Evolutionary conservation across 1,284 basidiomycete genomes (phyloP), one percentile per base, ranked within the genome.

Genomic region (Puccinia polysora): DNA sequence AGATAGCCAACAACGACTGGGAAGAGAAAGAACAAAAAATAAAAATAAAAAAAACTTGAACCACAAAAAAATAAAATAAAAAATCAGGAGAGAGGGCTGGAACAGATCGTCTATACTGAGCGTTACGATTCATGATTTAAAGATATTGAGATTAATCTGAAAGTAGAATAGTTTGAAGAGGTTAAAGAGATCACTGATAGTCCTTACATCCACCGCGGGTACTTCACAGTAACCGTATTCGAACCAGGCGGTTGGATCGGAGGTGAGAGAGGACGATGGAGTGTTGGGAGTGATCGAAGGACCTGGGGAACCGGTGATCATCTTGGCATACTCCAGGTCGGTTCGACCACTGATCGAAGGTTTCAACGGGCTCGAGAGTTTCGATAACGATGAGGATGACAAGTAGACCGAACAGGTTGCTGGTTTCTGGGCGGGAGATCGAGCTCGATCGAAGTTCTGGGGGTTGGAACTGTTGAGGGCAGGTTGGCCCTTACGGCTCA

Each of bases 401-500:
- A 81, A 74, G 71, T 38, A 74, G 36, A 64, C 25, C 12, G 67
- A 18, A n/a, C 62, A 63, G n/a, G 50, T 70, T 30, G 30, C 28
- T 2, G 47, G 43, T 15, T 43, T 43, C n/a, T n/a, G n/a, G n/a
- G n/a, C n/a, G n/a, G n/a, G n/a, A n/a, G n/a, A n/a, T n/a, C n/a
- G n/a, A n/a, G n/a, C n/a, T n/a, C n/a, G n/a, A n/a, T n/a, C n/a
- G n/a, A n/a, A n/a, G n/a, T n/a, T n/a, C 15, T 8, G 34, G 34
- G 18, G n/a, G 60, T 38, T 18, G 76, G 10, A 68, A 45, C 45
- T 75, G 36, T 82, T 83, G 7, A 86, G 83, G 50, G 80, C 77
- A 77, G 91, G 92, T 4, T 81, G 82, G 1, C 89, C 89, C 77
- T 91, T 93, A 76, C 86, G 85, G 18, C 87, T 85, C 74, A 82